These are phyloP conservation scores for Fusarium oligoseptatum DNA, from an alignment of 2,329 filamentous ascomycete species.

Conservation along the genomic window DNA sequence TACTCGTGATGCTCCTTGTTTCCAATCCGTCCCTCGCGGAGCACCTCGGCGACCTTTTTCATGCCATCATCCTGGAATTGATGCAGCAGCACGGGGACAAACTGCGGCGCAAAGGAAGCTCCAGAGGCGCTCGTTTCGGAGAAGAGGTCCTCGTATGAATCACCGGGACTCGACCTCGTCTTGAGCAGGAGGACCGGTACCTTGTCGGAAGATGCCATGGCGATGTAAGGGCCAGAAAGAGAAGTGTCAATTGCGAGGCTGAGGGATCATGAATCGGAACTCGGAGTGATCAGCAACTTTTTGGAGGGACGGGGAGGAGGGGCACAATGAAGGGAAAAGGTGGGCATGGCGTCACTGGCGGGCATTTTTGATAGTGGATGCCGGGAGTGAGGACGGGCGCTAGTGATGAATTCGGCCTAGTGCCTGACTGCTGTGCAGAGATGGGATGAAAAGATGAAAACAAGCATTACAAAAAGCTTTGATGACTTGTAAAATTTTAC, in stretches of 20 bases:
- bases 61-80: slow-evolving; percentile 73
- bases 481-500: background rate
- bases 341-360: background rate
- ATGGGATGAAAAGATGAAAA: background rate
- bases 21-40: slow-evolving; percentile 61
- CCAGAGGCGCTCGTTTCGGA: slow-evolving; percentile 53
- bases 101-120: slow-evolving; percentile 70
- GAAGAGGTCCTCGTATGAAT: slow-evolving; percentile 80
- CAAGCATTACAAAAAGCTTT: background rate
- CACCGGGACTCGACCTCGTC: slow-evolving; percentile 78
- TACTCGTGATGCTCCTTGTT: slow-evolving; percentile 60
- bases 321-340: background rate
- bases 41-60: slow-evolving; percentile 62
- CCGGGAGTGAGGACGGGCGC: background rate
- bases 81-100: slow-evolving; percentile 84
- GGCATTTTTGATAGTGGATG: background rate
- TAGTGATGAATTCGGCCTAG: slow-evolving; percentile 1
- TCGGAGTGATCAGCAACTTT: background rate
- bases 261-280: background rate
- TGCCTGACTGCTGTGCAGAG: background rate
- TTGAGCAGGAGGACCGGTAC: slow-evolving; percentile 78
- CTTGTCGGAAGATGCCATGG: slow-evolving; percentile 23
- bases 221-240: background rate
- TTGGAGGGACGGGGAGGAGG: background rate
- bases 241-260: background rate